These are phyloP conservation scores for Lentinula sp. DNA, from an alignment of 768 basidiomycete species.

Conservation along the genomic window DNA sequence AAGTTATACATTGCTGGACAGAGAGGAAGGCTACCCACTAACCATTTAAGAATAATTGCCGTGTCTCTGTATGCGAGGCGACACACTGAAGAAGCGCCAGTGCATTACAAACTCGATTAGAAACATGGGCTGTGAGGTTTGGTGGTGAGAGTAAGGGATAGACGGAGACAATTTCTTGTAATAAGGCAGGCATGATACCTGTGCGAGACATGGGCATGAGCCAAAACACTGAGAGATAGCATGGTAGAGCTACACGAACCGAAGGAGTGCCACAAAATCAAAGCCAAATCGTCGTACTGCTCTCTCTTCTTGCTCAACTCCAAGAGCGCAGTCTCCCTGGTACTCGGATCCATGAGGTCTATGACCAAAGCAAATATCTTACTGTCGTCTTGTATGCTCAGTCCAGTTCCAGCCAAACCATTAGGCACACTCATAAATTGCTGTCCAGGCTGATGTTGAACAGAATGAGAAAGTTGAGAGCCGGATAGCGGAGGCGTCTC, in stretches of 20 bases:
- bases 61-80: slow-evolving; percentile 93
- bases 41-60: slow-evolving; percentile 94
- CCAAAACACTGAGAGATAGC: background rate
- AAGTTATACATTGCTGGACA: background rate
- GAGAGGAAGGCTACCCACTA: slow-evolving; percentile 12
- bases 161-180: slow-evolving; percentile 97
- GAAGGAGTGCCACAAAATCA: slow-evolving; percentile 98
- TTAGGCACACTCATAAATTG: slow-evolving; percentile 29
- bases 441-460: slow-evolving; percentile 41
- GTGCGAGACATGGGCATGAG: background rate
- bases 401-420: background rate
- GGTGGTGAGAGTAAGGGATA: slow-evolving; percentile 95
- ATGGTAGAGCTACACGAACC: slow-evolving; percentile 40
- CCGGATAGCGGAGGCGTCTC: slow-evolving; percentile 56
- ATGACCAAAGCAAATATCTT: slow-evolving; percentile 92
- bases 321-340: slow-evolving; percentile 85
- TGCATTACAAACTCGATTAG: slow-evolving; percentile 98
- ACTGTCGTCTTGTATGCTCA: slow-evolving; percentile 43
- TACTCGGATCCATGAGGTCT: slow-evolving; percentile 74
- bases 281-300: slow-evolving; percentile 96
- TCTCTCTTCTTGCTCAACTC: slow-evolving; percentile 99
- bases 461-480: slow-evolving; percentile 49
- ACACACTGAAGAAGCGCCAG: slow-evolving; percentile 97
- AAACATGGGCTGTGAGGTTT: slow-evolving; percentile 93
- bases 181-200: slow-evolving; percentile 97